These are phyloP conservation scores for Cubamyces lactineus DNA, from an alignment of 768 basidiomycete species.

Conservation along the genomic window DNA sequence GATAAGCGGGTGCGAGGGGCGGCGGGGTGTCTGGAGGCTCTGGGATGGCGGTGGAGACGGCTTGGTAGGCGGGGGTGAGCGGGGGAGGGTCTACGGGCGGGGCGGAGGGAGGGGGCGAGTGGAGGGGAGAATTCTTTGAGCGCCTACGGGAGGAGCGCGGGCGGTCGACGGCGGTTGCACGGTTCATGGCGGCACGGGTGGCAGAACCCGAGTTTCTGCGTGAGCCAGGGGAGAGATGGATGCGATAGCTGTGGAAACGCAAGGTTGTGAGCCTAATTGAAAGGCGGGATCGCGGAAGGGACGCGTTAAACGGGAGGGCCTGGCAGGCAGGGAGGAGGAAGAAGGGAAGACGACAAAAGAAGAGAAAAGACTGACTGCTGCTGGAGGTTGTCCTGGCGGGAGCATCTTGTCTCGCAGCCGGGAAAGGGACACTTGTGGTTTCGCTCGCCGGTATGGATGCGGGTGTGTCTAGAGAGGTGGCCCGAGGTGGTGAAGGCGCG, in stretches of 20 bases:
- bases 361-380: constrained; percentile 49
- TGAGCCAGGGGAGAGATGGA: constrained; percentile 81
- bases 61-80: constrained; percentile 26
- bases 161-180: constrained; percentile 34
- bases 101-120: constrained; percentile 16
- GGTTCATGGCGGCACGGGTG: constrained; percentile 60
- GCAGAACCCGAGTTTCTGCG: constrained; percentile 60
- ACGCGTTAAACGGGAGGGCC: background rate
- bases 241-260: constrained; percentile 62
- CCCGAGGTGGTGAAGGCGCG: constrained; percentile 87
- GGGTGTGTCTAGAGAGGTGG: constrained; percentile 84
- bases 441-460: constrained; percentile 89
- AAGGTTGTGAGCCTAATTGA: background rate
- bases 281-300: background rate
- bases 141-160: constrained; percentile 22
- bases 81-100: constrained; percentile 32
- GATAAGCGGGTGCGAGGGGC: constrained; percentile 31
- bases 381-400: constrained; percentile 85
- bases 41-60: constrained; percentile 20
- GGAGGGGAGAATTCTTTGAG: constrained; percentile 16
- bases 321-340: too few species aligned
- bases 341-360: background rate
- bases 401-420: constrained; percentile 91
- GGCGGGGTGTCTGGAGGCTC: constrained; percentile 37
- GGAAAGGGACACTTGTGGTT: constrained; percentile 95